Percentiles rank a stretch among this genome's conserved stretches.
phyloP scores from a whole-genome alignment of 1,284 basidiomycete species.

The Thecaphora thlaspeos region DNA sequence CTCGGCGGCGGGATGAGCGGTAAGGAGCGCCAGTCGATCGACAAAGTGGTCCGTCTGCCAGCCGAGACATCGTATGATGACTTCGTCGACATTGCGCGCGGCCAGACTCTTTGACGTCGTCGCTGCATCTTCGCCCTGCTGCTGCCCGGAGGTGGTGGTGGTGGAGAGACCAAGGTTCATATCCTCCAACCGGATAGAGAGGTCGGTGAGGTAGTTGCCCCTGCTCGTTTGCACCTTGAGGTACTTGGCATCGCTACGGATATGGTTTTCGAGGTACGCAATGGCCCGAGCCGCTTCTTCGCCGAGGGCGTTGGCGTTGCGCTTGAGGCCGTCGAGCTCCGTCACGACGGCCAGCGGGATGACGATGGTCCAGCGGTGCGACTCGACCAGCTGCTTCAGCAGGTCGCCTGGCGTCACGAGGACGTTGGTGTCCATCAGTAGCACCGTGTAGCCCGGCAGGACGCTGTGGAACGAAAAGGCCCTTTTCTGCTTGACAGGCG shows the following conservation, averaged over 20 bases:
- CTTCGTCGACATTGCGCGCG: conserved; percentile 86
- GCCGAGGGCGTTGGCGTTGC: conserved; percentile 69
- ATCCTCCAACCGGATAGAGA: conserved; percentile 80
- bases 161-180: conserved; percentile 66
- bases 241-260: conserved; percentile 71
- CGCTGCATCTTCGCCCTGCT: too few species aligned
- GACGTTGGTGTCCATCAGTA: conserved; percentile 93
- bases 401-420: conserved; percentile 61
- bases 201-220: conserved; percentile 85
- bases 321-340: conserved; percentile 85
- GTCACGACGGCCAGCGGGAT: conserved; percentile 79
- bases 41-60: conserved; percentile 93
- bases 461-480: conserved; percentile 57
- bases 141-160: not conserved
- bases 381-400: conserved; percentile 70
- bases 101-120: conserved; percentile 50
- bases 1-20: conserved; percentile 48
- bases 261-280: conserved; percentile 70
- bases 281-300: conserved; percentile 69
- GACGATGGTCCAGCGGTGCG: conserved; percentile 79
- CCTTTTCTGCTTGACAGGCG: too few species aligned
- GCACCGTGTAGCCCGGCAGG: conserved; percentile 80
- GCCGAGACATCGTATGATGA: conserved; percentile 83
- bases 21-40: conserved; percentile 73
- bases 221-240: conserved; percentile 92